A percentile compares a stretch with the other conserved stretches of the same genome.
phyloP scores from a whole-genome alignment of 2,329 filamentous ascomycete species.

The Paracorniculantispora psalliotae region DNA sequence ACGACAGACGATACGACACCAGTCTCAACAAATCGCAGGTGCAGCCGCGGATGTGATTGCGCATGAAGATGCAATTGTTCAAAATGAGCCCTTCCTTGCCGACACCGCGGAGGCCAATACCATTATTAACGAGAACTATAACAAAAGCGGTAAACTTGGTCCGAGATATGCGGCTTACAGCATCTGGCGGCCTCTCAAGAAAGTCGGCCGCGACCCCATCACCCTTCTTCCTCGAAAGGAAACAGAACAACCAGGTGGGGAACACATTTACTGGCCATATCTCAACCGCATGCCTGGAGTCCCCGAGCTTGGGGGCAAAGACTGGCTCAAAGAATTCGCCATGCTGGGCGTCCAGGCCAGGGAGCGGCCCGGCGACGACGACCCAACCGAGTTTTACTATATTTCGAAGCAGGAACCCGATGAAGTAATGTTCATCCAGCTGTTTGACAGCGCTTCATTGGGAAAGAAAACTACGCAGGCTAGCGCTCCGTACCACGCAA shows the following conservation, averaged over 20 bases:
- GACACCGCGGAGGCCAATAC: neutral
- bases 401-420: neutral
- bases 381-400: neutral
- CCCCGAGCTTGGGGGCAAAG: neutral
- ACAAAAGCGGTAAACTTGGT: neutral
- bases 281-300: neutral
- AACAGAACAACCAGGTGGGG: neutral
- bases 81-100: neutral
- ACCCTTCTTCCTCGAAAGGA: neutral
- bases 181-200: neutral
- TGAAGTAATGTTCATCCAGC: neutral
- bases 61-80: neutral
- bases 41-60: neutral
- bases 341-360: neutral
- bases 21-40: neutral
- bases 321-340: neutral
- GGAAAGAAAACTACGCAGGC: neutral
- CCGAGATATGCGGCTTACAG: neutral
- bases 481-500: neutral
- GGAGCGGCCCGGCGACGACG: neutral
- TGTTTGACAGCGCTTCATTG: slow-evolving; percentile 1
- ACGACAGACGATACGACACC: neutral
- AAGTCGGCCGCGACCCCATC: neutral
- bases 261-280: neutral
- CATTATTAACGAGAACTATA: neutral